A percentile compares a stretch with the other conserved stretches of the same genome.
These are phyloP conservation scores for Leptographium lundbergii DNA, from an alignment of 2,329 filamentous ascomycete species.

Conservation along the genomic window DNA sequence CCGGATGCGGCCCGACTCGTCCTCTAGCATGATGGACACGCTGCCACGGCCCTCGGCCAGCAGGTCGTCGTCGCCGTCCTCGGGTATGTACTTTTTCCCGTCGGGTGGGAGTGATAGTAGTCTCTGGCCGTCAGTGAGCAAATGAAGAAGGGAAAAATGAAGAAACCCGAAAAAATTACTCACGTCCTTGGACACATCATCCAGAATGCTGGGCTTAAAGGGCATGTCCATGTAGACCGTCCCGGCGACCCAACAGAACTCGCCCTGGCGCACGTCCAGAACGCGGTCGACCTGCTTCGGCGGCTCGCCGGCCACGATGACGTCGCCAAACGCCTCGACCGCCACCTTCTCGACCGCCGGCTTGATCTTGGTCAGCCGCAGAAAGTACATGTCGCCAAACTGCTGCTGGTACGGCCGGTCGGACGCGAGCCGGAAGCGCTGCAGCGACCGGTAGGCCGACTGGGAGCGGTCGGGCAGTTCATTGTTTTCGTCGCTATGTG, in stretches of 20 bases:
- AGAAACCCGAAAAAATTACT: neutral
- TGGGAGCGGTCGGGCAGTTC: conserved; percentile 33
- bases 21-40: conserved; percentile 63
- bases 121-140: conserved; percentile 27
- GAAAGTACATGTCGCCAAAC: conserved; percentile 95
- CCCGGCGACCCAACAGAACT: conserved; percentile 88
- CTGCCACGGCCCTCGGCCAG: conserved; percentile 12
- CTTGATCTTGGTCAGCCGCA: conserved; percentile 79
- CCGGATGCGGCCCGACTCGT: conserved; percentile 81
- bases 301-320: conserved; percentile 62
- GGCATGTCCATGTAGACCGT: conserved; percentile 98
- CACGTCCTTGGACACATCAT: conserved; percentile 88
- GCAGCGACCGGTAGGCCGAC: conserved; percentile 58
- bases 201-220: conserved; percentile 87
- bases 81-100: conserved; percentile 61
- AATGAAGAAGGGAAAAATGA: neutral
- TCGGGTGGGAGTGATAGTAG: conserved; percentile 41
- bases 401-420: conserved; percentile 78
- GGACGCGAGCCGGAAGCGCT: conserved; percentile 61
- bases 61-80: conserved; percentile 44
- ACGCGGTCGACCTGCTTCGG: conserved; percentile 74
- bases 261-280: conserved; percentile 86
- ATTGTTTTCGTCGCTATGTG: conserved; percentile 20
- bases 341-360: conserved; percentile 68
- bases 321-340: conserved; percentile 61